Evolutionary conservation across 768 basidiomycete genomes (phyloP), one percentile per base, ranked within the genome.

Genomic region (Holtermanniella nyarrowii): DNA sequence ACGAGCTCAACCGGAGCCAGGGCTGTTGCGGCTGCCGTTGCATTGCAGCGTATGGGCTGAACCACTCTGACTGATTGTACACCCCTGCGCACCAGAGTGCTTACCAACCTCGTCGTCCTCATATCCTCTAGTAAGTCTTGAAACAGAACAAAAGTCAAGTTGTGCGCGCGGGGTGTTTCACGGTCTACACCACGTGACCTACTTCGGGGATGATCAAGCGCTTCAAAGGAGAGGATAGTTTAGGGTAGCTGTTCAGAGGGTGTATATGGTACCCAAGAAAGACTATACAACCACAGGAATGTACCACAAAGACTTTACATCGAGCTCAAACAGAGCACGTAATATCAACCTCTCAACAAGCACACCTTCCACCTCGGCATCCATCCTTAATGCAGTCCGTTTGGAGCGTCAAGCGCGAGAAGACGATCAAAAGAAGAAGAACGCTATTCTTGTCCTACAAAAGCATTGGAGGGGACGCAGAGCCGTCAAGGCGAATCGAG

Each of bases 321-420:
- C 10, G 10, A 16, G 10, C 10, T 7, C 31, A 16, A 37, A 37
- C 16, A 7, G 31, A 37, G 5, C 27, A 3, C 52, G 56, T 3
- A 26, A 59, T 14, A 60, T 70, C 54, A 62, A 71, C 53, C 62
- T 71, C n/a, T 67, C 66, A 4, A 67, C 61, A 11, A 56, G 57
- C 11, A 49, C 62, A n/a, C 55, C 69, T 3, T 53, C 66, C 4
- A 62, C 61, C 1, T 63, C 69, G 1, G 50, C 56, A 3, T 52
- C 59, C 10, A 52, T 68, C 14, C 50, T 68, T 7, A 55, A 55
- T 3, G 42, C 51, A 21, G 61, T 68, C 16, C 50, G 67, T 43
- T 60, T 59, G 2, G 63, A 71, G 53, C 52, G 69, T 26, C 53
- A 56, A 26, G 50, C 52, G 4, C 24, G 69, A 41, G 69, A 71